Conservation (phyloP, 768 basidiomycete genomes). For the Arthromyces matolae region DNA sequence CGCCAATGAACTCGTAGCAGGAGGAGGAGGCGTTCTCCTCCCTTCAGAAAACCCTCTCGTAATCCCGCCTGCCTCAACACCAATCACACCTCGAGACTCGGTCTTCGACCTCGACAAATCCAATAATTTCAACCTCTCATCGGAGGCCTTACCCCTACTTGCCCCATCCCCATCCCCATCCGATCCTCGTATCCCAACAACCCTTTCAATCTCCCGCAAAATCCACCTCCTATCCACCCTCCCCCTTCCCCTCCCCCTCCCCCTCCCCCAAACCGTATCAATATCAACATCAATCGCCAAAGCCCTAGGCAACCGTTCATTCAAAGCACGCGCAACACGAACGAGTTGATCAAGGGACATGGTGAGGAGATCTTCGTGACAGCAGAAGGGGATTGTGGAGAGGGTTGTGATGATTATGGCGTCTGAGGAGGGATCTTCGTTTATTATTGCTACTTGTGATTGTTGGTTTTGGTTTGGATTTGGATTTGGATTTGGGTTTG, state of each 20-base stretch:
- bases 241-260: no score
- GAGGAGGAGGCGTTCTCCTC: constrained; percentile 28
- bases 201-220: constrained; percentile 50
- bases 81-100: not conserved
- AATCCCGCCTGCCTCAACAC: constrained; percentile 1
- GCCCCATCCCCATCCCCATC: constrained; percentile 33
- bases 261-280: no score
- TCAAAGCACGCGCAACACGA: constrained; percentile 50
- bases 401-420: constrained; percentile 64
- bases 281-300: constrained; percentile 46
- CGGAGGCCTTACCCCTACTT: constrained; percentile 15
- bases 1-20: constrained; percentile 36
- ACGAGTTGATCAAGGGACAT: constrained; percentile 57
- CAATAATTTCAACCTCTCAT: constrained; percentile 10
- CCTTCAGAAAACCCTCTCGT: not conserved
- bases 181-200: constrained; percentile 55
- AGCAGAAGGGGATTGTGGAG: constrained; percentile 59
- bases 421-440: constrained; percentile 48
- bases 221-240: constrained; percentile 40
- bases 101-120: constrained; percentile 10
- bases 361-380: constrained; percentile 66
- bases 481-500: no score
- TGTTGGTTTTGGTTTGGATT: no score
- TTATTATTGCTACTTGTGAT: constrained; percentile 61
- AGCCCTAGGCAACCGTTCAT: constrained; percentile 49